phyloP scores from a whole-genome alignment of 192 early-diverging fungal genomes.

The Rhizophagus clarus region DNA sequence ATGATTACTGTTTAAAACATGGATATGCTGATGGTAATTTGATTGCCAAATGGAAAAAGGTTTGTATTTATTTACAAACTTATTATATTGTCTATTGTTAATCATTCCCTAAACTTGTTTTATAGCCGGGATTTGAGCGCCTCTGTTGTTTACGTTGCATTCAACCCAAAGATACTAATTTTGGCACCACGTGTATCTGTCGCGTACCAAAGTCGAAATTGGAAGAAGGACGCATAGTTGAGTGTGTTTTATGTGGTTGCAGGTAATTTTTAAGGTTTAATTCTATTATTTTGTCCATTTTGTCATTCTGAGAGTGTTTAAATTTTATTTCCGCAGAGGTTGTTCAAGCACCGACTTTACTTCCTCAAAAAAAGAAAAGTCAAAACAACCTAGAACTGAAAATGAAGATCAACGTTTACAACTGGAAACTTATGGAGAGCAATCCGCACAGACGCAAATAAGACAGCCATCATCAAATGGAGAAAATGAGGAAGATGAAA shows the following conservation, averaged over 20 bases:
- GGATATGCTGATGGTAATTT: slow-evolving; percentile 88
- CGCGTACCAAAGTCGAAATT: slow-evolving; percentile 91
- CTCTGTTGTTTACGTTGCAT: slow-evolving; percentile 97
- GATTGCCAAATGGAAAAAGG: slow-evolving; percentile 99
- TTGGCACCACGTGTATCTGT: slow-evolving; percentile 96
- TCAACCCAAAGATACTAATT: slow-evolving; percentile 96
- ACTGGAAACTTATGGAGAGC: no score
- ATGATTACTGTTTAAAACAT: slow-evolving; percentile 91
- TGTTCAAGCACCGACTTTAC: slow-evolving; percentile 32
- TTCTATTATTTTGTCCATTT: not conserved
- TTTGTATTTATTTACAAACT: slow-evolving; percentile 35
- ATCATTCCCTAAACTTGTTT: not conserved
- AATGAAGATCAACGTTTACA: not conserved
- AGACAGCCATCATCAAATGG: no score
- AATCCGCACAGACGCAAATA: no score
- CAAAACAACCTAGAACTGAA: slow-evolving; percentile 2
- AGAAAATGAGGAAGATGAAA: no score
- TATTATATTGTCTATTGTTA: not conserved
- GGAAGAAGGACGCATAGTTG: slow-evolving; percentile 86
- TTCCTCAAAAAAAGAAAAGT: slow-evolving; percentile 25
- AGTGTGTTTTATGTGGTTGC: slow-evolving; percentile 95
- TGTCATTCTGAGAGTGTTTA: not conserved
- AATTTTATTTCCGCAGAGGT: slow-evolving; percentile 15
- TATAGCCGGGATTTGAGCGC: slow-evolving; percentile 91
- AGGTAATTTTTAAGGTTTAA: slow-evolving; percentile 33